These are phyloP conservation scores for Podaxis mareebaensis DNA, from an alignment of 768 basidiomycete genomes.

Conservation along the genomic window DNA sequence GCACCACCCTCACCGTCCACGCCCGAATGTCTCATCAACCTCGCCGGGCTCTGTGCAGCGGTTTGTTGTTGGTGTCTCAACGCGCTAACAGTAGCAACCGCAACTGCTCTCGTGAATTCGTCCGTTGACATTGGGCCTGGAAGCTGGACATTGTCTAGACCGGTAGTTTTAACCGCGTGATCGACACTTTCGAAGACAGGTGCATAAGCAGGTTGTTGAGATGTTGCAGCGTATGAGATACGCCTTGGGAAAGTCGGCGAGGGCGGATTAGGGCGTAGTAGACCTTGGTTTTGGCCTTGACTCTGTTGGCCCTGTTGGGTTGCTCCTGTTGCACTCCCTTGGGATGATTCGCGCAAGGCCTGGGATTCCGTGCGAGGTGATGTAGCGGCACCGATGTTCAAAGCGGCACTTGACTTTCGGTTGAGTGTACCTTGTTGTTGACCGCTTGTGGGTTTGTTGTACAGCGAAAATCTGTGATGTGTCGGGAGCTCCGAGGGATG, in stretches of 20 bases:
- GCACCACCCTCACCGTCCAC: slow-evolving; percentile 38
- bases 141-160: slow-evolving; percentile 49
- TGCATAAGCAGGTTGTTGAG: slow-evolving; percentile 39
- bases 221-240: slow-evolving; percentile 55
- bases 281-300: slow-evolving; percentile 10
- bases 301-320: not conserved
- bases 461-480: slow-evolving; percentile 59
- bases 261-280: slow-evolving; percentile 23
- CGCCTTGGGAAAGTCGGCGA: slow-evolving; percentile 50
- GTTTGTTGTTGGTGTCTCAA: slow-evolving; percentile 77
- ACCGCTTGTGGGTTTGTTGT: slow-evolving; percentile 50
- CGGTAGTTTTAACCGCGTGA: slow-evolving; percentile 67
- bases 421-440: not conserved
- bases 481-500: slow-evolving; percentile 62
- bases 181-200: slow-evolving; percentile 81
- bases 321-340: slow-evolving; percentile 6
- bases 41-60: slow-evolving; percentile 46
- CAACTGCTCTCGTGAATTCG: slow-evolving; percentile 91
- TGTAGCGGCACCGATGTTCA: slow-evolving; percentile 44
- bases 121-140: slow-evolving; percentile 76
- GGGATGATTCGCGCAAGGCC: slow-evolving; percentile 31
- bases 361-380: slow-evolving; percentile 42
- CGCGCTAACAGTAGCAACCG: slow-evolving; percentile 91
- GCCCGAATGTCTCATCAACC: slow-evolving; percentile 37
- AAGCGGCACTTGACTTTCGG: slow-evolving; percentile 20